phyloP scores from a whole-genome alignment of 2,329 filamentous ascomycete species.

The Biscogniauxia marginata region DNA sequence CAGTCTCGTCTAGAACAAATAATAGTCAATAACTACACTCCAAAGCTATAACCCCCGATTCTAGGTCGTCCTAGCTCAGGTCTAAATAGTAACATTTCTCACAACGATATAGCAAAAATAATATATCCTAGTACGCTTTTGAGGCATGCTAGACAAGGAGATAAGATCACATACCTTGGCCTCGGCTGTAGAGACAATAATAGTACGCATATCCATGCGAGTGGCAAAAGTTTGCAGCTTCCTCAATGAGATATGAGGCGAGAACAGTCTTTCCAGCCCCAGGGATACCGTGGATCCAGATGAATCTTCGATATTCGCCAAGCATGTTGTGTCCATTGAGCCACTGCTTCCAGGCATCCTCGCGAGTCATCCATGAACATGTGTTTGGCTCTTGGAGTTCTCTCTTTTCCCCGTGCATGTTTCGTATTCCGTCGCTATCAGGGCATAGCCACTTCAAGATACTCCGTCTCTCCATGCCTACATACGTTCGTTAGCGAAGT shows the following conservation, averaged over 20 bases:
- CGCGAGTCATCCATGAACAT: conserved; percentile 10
- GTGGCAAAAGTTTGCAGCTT: conserved; percentile 11
- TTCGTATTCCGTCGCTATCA: neutral
- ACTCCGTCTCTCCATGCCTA: neutral
- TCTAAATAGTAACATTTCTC: no score
- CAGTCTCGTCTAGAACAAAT: conserved; percentile 23
- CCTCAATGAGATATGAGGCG: conserved; percentile 29
- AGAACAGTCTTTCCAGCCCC: conserved; percentile 32
- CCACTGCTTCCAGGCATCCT: conserved; percentile 4
- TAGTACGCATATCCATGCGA: conserved; percentile 28
- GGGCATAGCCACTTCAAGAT: conserved; percentile 3
- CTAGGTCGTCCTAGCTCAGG: no score
- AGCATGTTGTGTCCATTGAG: neutral
- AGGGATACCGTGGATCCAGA: conserved; percentile 22
- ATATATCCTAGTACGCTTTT: no score
- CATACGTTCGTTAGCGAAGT: neutral
- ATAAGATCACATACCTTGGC: conserved; percentile 4
- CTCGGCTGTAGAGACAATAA: conserved; percentile 30
- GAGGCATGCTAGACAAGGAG: neutral
- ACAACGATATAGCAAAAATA: no score
- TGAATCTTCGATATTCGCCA: neutral
- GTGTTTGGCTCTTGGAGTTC: conserved; percentile 7
- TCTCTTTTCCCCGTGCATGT: conserved; percentile 6
- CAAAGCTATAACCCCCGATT: no score
- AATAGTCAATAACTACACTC: neutral